Conservation (phyloP, 148 eudicot genomes). For the Heliamphora exappendiculata region DNA sequence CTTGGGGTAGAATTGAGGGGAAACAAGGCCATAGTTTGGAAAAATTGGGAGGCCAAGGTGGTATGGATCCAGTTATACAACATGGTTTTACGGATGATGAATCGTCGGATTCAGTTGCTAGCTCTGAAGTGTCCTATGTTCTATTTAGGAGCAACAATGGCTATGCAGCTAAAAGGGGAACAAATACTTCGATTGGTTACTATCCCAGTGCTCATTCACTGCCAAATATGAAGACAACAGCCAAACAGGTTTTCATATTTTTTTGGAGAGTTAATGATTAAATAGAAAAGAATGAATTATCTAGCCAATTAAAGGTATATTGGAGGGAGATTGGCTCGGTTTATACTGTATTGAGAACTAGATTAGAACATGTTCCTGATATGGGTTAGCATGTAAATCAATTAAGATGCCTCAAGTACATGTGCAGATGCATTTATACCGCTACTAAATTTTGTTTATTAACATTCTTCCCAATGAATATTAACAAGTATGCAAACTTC, state of each 20-base stretch:
- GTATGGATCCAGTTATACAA: not conserved
- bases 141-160: not conserved
- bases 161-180: not conserved
- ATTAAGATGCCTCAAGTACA: not conserved
- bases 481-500: too few species aligned
- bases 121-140: constrained; percentile 11
- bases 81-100: constrained; percentile 8
- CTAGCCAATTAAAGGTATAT: not conserved
- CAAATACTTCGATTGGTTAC: not conserved
- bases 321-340: not conserved
- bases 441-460: not conserved
- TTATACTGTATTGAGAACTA: not conserved
- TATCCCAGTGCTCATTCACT: not conserved
- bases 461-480: not conserved
- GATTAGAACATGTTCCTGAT: not conserved
- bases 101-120: constrained; percentile 9
- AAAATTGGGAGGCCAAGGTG: not conserved
- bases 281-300: not conserved
- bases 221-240: constrained; percentile 4
- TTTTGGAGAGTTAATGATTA: not conserved
- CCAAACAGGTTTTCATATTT: constrained; percentile 7
- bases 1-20: not conserved
- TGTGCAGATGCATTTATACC: not conserved
- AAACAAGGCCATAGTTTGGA: not conserved
- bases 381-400: not conserved